Base-by-base conservation (phyloP, 768 basidiomycete genomes). In the Phaeotremella fagi region DNA sequence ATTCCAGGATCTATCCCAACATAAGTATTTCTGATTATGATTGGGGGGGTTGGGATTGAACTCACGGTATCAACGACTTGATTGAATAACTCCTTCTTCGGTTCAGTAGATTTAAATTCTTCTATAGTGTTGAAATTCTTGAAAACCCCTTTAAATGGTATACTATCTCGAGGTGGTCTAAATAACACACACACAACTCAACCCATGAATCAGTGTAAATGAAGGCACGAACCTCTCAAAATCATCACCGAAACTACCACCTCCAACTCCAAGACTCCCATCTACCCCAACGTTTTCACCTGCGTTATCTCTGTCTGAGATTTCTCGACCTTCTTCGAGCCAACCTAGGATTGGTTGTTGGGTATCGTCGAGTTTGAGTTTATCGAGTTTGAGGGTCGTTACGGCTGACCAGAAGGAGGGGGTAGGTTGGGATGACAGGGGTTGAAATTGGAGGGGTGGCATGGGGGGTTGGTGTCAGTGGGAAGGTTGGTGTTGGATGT, bases 81-180 rank as follows among this genome's bases (percentile, higher is more conserved):
- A 52, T 87, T 86, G 76, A 98, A 90, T 16, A 95, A 74, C n/a
- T 82, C 81, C 4, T 85, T 82, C 79, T 99, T 99, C 65, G 90
- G 85, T 0, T 87, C 85, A 5, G 83, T 82, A 3, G 56, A 25
- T 64, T 85, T 90, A 78, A 97, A 98, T 11, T 95, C 90, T 63
- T 98, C 91, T 63, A 98, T 87, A 7, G 94, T 97, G 71, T 98
- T 99, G 77, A 83, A 97, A 74, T 97, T 98, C 80, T 88, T 91
- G 66, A 95, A 79, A 9, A 79, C 77, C 33, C 94, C 95, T 3
- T 64, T 71, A 0, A 83, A 80, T 1, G 75, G 52, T 22, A 62
- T 57, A 9, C 57, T 56, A 11, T 50, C 47, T 2, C 35, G 42
- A 16, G 66, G 64, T 14, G 56, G 38, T 23, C 63, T 33, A 33